Evolutionary conservation across 139 green algal species (phyloP).

Genomic region (Chlamydomonas sp.): DNA sequence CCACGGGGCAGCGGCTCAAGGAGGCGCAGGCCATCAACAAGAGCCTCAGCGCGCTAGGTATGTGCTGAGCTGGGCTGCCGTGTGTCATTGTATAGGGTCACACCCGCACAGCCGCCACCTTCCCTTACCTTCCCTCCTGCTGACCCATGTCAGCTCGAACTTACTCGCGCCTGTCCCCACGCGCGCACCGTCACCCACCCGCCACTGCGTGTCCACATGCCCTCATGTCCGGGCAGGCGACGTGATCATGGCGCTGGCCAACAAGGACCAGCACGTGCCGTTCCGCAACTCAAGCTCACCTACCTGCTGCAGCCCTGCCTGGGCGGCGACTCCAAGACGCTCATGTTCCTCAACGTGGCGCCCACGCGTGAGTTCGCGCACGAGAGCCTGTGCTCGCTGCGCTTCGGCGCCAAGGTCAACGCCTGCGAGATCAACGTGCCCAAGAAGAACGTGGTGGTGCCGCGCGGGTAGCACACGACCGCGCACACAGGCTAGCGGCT

Average conservation of each 20-base stretch:
- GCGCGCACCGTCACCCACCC: too few relatives aligned
- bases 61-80: too few relatives aligned
- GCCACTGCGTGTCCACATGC: not conserved
- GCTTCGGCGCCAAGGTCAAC: slow-evolving; percentile 93
- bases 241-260: slow-evolving; percentile 93
- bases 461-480: not conserved
- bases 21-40: slow-evolving; percentile 97
- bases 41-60: slow-evolving; percentile 79
- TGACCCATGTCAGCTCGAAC: too few relatives aligned
- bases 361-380: slow-evolving; percentile 66
- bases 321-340: slow-evolving; percentile 89
- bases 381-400: slow-evolving; percentile 90
- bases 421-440: slow-evolving; percentile 73
- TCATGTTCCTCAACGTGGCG: slow-evolving; percentile 96
- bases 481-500: too few relatives aligned
- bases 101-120: too few relatives aligned
- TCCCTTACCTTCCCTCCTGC: too few relatives aligned
- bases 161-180: too few relatives aligned
- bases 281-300: slow-evolving; percentile 97
- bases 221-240: slow-evolving; percentile 68
- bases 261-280: slow-evolving; percentile 90
- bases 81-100: too few relatives aligned
- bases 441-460: slow-evolving; percentile 39
- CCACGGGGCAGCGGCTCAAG: slow-evolving; percentile 82
- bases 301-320: slow-evolving; percentile 89